Conservation (phyloP, 768 basidiomycete species). For the Hygrophorus russula region DNA sequence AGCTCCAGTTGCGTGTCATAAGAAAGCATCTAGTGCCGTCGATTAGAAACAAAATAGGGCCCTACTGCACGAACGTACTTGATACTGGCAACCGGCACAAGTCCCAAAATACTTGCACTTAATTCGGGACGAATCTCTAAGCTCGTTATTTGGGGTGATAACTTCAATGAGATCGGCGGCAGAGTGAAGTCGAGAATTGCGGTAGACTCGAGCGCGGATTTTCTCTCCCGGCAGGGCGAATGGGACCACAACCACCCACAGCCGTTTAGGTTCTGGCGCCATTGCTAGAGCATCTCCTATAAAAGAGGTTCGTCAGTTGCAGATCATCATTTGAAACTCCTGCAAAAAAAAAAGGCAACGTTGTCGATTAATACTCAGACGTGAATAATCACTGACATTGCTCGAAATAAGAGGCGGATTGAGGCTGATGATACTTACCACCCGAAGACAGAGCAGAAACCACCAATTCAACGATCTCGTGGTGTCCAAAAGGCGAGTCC, state of each 20-base stretch:
- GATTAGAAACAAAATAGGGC: background rate
- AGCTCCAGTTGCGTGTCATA: constrained; percentile 79
- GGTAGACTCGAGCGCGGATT: constrained; percentile 62
- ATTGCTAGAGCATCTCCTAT: constrained; percentile 61
- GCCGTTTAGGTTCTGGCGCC: constrained; percentile 30
- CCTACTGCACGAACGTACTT: constrained; percentile 33
- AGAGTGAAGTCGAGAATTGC: constrained; percentile 60
- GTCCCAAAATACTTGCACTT: constrained; percentile 81
- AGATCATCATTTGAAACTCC: background rate
- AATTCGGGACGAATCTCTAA: constrained; percentile 56
- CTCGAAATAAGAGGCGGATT: too few relatives aligned
- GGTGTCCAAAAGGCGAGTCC: constrained; percentile 46
- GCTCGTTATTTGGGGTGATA: constrained; percentile 44
- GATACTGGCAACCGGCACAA: constrained; percentile 93
- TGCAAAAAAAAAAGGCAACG: too few relatives aligned
- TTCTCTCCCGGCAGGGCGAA: constrained; percentile 79
- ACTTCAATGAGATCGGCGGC: constrained; percentile 66
- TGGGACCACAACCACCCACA: constrained; percentile 80
- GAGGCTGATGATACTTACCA: constrained; percentile 26
- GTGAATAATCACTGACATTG: too few relatives aligned
- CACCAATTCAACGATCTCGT: constrained; percentile 55
- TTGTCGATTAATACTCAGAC: too few relatives aligned
- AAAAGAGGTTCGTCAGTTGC: background rate
- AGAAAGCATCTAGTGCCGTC: constrained; percentile 58
- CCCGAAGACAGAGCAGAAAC: constrained; percentile 54